These are phyloP conservation scores for Castanea crenata DNA, from an alignment of 306 rosid genomes.

Conservation along the genomic window DNA sequence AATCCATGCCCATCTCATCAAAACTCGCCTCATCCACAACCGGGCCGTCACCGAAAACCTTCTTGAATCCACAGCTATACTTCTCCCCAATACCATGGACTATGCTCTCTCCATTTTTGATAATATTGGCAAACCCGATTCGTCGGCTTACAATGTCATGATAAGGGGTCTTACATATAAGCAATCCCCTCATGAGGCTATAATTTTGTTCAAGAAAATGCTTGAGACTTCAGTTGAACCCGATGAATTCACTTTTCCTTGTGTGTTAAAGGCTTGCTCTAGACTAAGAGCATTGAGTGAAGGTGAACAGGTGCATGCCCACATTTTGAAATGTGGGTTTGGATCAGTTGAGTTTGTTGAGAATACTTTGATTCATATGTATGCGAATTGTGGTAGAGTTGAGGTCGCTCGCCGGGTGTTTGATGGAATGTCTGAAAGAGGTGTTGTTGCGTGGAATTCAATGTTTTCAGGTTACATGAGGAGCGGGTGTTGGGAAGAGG, in stretches of 20 bases:
- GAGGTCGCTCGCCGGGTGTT: conserved; percentile 54
- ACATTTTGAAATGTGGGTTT: conserved; percentile 44
- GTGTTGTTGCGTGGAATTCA: conserved; percentile 49
- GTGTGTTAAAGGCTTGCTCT: conserved; percentile 58
- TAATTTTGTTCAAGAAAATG: conserved; percentile 51
- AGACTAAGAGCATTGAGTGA: conserved; percentile 30
- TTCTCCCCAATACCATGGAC: conserved; percentile 46
- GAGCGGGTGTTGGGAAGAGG: conserved; percentile 49
- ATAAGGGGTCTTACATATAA: conserved; percentile 44
- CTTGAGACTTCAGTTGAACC: conserved; percentile 26
- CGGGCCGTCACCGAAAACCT: conserved; percentile 42
- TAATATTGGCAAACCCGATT: conserved; percentile 28
- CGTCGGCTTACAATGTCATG: conserved; percentile 47
- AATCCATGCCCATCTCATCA: conserved; percentile 64
- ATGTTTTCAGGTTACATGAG: conserved; percentile 48
- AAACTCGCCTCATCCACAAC: conserved; percentile 52
- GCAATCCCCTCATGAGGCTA: conserved; percentile 39
- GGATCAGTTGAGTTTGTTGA: conserved; percentile 30
- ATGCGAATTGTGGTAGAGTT: conserved; percentile 35
- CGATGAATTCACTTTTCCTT: conserved; percentile 44
- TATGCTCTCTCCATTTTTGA: conserved; percentile 53
- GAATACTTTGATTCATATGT: conserved; percentile 55
- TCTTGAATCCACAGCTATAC: conserved; percentile 57
- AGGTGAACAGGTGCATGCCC: conserved; percentile 52
- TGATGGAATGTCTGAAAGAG: conserved; percentile 42